Base-by-base conservation (phyloP, 2,329 filamentous ascomycete species). In the Scedosporium dehoogii region DNA sequence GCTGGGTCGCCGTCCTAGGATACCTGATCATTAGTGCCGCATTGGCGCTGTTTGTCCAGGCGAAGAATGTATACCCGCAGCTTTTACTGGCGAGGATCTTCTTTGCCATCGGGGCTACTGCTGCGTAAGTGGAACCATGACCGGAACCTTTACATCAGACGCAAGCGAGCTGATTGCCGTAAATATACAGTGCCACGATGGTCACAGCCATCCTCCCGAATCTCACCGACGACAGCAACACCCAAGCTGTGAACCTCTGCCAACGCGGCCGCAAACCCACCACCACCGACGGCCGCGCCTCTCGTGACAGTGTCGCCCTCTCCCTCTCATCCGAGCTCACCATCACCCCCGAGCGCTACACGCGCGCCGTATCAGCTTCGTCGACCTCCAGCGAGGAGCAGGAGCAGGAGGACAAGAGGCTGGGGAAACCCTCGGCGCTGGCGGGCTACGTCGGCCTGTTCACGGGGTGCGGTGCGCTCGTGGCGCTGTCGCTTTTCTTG, bases 361-460 rank as follows among this genome's bases (percentile, higher is more conserved):
- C 75, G 16, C 71, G 73, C 48, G 71, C 71, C 25, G 44, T 73
- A 18, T 75, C 73, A 9, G 62, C 62, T 59, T 59, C 38, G 27
- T 48, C 59, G 41, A 42, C 41, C 18, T 29, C 14, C 21, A 25
- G 12, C 14, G 25, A 57, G 64, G 64, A 3, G 70, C 70, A 48
- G 65, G 67, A 3, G 68, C 53, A 66, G 65, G 46, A 69, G 66
- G 68, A 71, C 67, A 56, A 63, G n/a, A 68, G 62, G 29, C 67
- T 68, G 16, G 74, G 75, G n/a, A 81, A 81, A 65, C 80, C 83
- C 1, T 80, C 81, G 1, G 78, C 79, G 18, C 81, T 99, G 27
- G 93, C 94, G 16, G 94, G 94, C 0, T 86, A 92, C 59, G 94
- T 99, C 4, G 94, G 94, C 4, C 79, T 96, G 63, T 96, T 96